phyloP scores from a whole-genome alignment of 164 flowering plant species.

The Vitis cinerea region DNA sequence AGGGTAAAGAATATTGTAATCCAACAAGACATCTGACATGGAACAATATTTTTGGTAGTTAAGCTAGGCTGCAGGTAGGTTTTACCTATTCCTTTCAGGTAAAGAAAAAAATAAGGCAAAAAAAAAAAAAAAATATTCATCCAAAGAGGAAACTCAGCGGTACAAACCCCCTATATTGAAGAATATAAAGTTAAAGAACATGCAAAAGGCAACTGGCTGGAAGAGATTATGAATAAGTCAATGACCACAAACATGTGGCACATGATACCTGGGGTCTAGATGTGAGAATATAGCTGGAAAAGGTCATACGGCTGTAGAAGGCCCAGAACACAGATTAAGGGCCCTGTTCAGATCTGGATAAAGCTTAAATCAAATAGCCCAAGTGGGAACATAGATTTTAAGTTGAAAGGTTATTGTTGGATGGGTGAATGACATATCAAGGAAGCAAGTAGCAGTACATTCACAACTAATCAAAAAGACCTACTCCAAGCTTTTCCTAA shows the following conservation, averaged over 20 bases:
- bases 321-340: background rate
- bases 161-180: background rate
- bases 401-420: background rate
- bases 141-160: background rate
- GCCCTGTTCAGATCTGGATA: background rate
- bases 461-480: background rate
- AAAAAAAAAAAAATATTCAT: too few species aligned
- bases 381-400: too few species aligned
- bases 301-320: background rate
- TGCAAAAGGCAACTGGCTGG: too few species aligned
- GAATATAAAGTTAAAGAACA: too few species aligned
- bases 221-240: background rate
- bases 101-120: background rate
- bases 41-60: background rate
- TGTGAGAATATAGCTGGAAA: background rate
- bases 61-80: slow-evolving; percentile 1
- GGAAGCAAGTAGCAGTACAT: slow-evolving; percentile 1
- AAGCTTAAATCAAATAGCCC: too few species aligned
- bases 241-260: background rate
- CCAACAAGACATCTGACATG: background rate
- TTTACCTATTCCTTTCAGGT: background rate
- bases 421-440: background rate
- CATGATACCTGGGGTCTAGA: background rate
- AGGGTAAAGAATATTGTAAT: background rate
- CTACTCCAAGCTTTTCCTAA: background rate